A percentile compares a stretch with the other conserved stretches of the same genome.
phyloP scores from a whole-genome alignment of 2,329 filamentous ascomycete genomes.

The Ophiocordyceps camponoti-leonardi region DNA sequence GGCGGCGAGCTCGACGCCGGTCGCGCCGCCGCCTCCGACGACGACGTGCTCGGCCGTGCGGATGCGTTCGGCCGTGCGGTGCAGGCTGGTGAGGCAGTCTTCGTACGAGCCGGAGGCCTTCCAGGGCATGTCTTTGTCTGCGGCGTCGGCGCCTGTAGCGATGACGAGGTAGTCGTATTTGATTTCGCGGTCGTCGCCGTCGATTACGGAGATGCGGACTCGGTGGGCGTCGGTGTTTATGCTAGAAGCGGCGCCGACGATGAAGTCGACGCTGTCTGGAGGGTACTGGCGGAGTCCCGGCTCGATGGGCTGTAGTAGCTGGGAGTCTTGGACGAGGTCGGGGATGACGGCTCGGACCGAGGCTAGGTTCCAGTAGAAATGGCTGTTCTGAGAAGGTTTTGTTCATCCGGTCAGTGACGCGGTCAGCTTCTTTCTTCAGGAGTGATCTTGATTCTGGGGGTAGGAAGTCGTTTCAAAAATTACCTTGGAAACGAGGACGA shows the following conservation, averaged over 20 bases:
- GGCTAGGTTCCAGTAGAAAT: slow-evolving; percentile 43
- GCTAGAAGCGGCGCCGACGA: slow-evolving; percentile 29
- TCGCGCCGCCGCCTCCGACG: slow-evolving; percentile 37
- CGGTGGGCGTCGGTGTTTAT: slow-evolving; percentile 22
- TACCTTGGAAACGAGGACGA: slow-evolving; percentile 39
- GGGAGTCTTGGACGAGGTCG: slow-evolving; percentile 27
- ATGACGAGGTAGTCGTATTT: slow-evolving; percentile 40
- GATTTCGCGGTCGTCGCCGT: slow-evolving; percentile 14
- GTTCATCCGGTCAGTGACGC: no score
- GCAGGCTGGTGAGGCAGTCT: slow-evolving; percentile 22
- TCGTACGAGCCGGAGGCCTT: slow-evolving; percentile 31
- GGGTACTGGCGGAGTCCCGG: slow-evolving; percentile 33
- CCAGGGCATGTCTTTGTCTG: slow-evolving; percentile 27
- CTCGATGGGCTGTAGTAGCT: slow-evolving; percentile 31
- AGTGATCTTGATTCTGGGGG: no score
- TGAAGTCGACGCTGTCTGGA: slow-evolving; percentile 28
- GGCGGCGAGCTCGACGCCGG: slow-evolving; percentile 36
- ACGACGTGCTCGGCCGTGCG: slow-evolving; percentile 31
- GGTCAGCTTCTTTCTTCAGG: background rate
- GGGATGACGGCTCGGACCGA: slow-evolving; percentile 38
- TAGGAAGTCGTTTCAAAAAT: background rate
- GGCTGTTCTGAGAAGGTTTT: slow-evolving; percentile 23
- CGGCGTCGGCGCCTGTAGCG: slow-evolving; percentile 32
- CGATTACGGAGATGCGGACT: slow-evolving; percentile 19
- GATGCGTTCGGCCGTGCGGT: slow-evolving; percentile 22